These are phyloP conservation scores for Tolypocladium paradoxum DNA, from an alignment of 2,329 filamentous ascomycete species.

Conservation along the genomic window DNA sequence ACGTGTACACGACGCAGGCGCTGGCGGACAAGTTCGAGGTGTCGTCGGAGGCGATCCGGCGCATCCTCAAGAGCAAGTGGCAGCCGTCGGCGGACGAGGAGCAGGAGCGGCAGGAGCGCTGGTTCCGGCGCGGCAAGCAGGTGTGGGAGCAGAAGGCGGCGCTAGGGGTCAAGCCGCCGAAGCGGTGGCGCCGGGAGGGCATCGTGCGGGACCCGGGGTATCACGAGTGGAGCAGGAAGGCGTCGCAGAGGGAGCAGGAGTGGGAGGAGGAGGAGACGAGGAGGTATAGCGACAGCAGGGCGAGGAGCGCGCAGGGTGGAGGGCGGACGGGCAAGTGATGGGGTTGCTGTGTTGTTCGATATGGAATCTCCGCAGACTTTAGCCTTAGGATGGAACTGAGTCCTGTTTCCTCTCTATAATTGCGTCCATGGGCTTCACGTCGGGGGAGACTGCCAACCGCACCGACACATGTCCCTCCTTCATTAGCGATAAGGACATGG, in stretches of 20 bases:
- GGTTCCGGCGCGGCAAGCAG: conserved; percentile 48
- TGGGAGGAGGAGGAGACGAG: conserved; percentile 18
- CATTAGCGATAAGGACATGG: neutral
- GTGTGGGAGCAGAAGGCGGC: conserved; percentile 51
- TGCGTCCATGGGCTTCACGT: neutral
- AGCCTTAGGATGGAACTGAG: neutral
- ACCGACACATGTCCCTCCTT: too few species aligned
- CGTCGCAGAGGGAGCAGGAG: conserved; percentile 13
- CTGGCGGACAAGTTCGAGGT: conserved; percentile 74
- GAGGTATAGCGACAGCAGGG: conserved; percentile 13
- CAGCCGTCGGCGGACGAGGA: conserved; percentile 49
- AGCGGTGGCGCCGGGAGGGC: conserved; percentile 47
- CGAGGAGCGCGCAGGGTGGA: conserved; percentile 1
- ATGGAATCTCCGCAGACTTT: neutral
- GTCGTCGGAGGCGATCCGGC: conserved; percentile 76
- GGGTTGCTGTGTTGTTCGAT: neutral
- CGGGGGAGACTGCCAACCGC: neutral
- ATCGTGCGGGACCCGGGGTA: conserved; percentile 33
- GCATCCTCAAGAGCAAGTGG: conserved; percentile 78
- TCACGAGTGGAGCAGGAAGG: conserved; percentile 22
- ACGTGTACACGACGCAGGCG: conserved; percentile 61
- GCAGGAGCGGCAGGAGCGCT: conserved; percentile 44
- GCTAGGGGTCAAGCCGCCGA: conserved; percentile 50
- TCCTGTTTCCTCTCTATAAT: neutral
- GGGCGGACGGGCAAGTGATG: neutral